phyloP scores from a whole-genome alignment of 192 early-diverging fungal species.

The Coemansia sp. region DNA sequence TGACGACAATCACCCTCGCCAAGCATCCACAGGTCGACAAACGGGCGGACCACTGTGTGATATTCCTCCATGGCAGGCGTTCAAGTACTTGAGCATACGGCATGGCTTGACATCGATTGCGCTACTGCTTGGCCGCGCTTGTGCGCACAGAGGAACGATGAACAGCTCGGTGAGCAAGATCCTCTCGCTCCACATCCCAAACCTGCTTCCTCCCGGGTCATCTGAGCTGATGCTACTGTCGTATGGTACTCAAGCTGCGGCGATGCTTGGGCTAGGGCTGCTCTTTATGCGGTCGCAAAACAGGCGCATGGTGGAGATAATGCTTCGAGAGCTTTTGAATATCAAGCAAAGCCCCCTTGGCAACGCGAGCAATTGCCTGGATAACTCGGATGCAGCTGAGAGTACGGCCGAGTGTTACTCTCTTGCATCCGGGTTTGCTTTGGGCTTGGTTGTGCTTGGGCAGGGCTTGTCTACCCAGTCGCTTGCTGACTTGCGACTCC shows the following conservation, averaged over 20 bases:
- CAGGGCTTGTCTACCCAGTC: conserved; percentile 54
- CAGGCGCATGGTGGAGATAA: conserved; percentile 69
- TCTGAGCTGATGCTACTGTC: conserved; percentile 64
- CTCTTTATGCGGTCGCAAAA: conserved; percentile 68
- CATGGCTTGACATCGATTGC: conserved; percentile 71
- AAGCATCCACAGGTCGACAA: conserved; percentile 14
- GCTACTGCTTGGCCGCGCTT: conserved; percentile 72
- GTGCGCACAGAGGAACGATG: conserved; percentile 68
- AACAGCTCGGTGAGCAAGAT: conserved; percentile 65
- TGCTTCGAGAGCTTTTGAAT: conserved; percentile 64
- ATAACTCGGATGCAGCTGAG: conserved; percentile 50
- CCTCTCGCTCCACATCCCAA: conserved; percentile 75
- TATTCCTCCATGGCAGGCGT: conserved; percentile 63
- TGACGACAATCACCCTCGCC: background rate
- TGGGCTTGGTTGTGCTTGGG: conserved; percentile 81
- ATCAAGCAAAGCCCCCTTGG: conserved; percentile 4
- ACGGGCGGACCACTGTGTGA: conserved; percentile 64
- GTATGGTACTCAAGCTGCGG: conserved; percentile 62
- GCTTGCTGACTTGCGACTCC: conserved; percentile 59
- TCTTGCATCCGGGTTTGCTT: conserved; percentile 77
- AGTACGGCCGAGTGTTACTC: conserved; percentile 64
- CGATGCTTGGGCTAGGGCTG: conserved; percentile 77
- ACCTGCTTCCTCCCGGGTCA: conserved; percentile 60
- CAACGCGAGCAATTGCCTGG: conserved; percentile 5
- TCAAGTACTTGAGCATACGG: conserved; percentile 67